Evolutionary conservation across 768 basidiomycete genomes (phyloP).

Genomic region (Amanita inopinata): DNA sequence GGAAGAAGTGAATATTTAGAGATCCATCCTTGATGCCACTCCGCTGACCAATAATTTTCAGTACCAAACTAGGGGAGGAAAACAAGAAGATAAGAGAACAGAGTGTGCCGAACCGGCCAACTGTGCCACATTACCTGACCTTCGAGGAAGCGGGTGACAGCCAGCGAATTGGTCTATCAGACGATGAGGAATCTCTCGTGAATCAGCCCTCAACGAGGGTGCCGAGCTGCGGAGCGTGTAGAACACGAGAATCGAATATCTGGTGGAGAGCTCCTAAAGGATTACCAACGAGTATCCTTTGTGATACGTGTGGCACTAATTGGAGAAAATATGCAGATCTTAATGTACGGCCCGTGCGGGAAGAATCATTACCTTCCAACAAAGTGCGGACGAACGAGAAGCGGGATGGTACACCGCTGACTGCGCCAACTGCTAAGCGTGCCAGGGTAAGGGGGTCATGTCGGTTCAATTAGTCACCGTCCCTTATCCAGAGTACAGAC

Average conservation of each 20-base stretch:
- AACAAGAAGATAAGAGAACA: conserved; percentile 38
- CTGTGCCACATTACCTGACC: conserved; percentile 26
- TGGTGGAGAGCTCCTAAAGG: conserved; percentile 96
- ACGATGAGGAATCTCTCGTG: conserved; percentile 75
- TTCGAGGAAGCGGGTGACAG: conserved; percentile 30
- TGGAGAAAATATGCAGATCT: conserved; percentile 94
- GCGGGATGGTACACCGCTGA: conserved; percentile 48
- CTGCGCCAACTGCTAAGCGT: conserved; percentile 35
- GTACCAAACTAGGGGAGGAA: conserved; percentile 61
- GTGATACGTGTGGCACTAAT: conserved; percentile 76
- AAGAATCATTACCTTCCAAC: conserved; percentile 43
- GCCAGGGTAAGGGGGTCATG: conserved; percentile 28
- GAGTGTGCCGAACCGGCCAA: conserved; percentile 24
- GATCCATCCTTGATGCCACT: background rate
- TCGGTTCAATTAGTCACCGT: background rate
- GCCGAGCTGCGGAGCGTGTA: conserved; percentile 73
- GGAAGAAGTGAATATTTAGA: conserved; percentile 59
- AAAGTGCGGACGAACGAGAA: conserved; percentile 52
- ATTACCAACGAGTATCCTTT: conserved; percentile 67
- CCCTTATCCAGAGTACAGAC: conserved; percentile 26
- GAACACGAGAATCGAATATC: conserved; percentile 62
- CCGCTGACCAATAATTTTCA: conserved; percentile 19
- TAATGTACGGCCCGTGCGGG: conserved; percentile 62
- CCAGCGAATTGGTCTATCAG: conserved; percentile 41
- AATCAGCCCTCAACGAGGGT: conserved; percentile 38